Base-by-base conservation (phyloP, 805 yeast species). In the Ogataea pini region DNA sequence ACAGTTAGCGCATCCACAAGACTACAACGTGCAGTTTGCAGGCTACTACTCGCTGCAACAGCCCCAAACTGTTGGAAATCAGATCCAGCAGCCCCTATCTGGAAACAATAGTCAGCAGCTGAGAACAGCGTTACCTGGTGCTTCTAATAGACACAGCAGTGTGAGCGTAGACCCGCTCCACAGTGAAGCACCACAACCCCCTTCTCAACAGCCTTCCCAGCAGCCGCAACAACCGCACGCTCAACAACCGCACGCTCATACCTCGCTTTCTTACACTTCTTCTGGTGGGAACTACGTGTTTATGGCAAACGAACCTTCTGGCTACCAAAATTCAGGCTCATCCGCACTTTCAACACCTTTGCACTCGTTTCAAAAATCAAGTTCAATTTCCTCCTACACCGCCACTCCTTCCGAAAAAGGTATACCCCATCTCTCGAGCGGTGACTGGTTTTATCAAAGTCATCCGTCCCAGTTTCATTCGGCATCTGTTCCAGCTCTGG, bases 261-360 rank as follows among this genome's bases (percentile, higher is more conserved):
- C 17, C 13, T 27, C 22, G 8, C 17, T 19, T 3, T n/a, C 46
- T 3, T 43, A 43, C 22, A 19, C 36, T 19, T 19, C 41, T 3
- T 20, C 41, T 6, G 25, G 31, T 18, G 39, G 42, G 16, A 44
- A 44, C 27, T 44, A 44, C n/a, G 42, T 44, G 12, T 44, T 44
- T 20, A 25, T 44, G 28, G 16, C 47, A 3, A 44, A 27, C 16
- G 47, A 44, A 5, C 14, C 46, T 2, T 18, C 36, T 16, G 16
- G 31, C 22, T 25, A 16, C 42, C 48, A n/a, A 8, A 34, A 20
- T 10, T 7, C 4, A 10, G 42, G 31, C 33, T 28, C 47, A 12
- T 20, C 36, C 31, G 28, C 46, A 7, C 47, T 48, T 14, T 49
- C 50, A n/a, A 46, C 55, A 6, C 50, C 51, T 16, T 52, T 48